These are phyloP conservation scores for Diaporthe vexans DNA, from an alignment of 2,329 filamentous ascomycete species.

Conservation along the genomic window DNA sequence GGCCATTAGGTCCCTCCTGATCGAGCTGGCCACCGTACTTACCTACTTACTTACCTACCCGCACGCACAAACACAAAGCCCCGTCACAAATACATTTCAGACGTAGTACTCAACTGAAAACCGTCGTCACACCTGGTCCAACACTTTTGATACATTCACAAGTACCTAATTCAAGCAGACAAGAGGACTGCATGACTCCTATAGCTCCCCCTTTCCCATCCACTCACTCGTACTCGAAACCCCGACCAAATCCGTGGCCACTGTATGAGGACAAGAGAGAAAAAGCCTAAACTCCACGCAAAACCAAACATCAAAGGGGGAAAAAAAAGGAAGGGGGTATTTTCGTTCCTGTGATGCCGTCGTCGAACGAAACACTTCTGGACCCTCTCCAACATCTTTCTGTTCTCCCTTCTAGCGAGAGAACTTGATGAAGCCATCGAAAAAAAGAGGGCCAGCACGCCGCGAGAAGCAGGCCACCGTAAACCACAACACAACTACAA, in stretches of 20 bases:
- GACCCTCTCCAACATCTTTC: not conserved
- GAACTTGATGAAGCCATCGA: not conserved
- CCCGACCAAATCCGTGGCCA: too few species aligned
- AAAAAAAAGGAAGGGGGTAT: not conserved
- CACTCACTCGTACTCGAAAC: too few species aligned
- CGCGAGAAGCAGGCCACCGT: too few species aligned
- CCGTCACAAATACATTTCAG: not conserved
- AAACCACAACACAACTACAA: too few species aligned
- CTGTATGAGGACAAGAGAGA: too few species aligned
- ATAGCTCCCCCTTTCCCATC: not conserved
- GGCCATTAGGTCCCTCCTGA: too few species aligned
- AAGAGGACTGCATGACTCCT: not conserved
- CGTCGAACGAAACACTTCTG: not conserved
- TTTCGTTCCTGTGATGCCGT: slow-evolving; percentile 15
- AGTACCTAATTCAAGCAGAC: not conserved
- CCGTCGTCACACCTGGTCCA: not conserved
- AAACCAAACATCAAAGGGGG: not conserved
- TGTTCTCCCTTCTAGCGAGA: not conserved
- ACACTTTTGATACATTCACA: slow-evolving; percentile 17
- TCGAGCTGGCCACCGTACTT: too few species aligned
- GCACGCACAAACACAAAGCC: too few species aligned
- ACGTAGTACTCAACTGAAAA: not conserved
- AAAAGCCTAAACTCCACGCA: not conserved
- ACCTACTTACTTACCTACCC: too few species aligned
- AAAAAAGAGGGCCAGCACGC: too few species aligned